Percentiles rank a stretch among this genome's conserved stretches.
Evolutionary conservation across 768 basidiomycete genomes (phyloP).

Genomic region (Phlebiopsis gigantea): DNA sequence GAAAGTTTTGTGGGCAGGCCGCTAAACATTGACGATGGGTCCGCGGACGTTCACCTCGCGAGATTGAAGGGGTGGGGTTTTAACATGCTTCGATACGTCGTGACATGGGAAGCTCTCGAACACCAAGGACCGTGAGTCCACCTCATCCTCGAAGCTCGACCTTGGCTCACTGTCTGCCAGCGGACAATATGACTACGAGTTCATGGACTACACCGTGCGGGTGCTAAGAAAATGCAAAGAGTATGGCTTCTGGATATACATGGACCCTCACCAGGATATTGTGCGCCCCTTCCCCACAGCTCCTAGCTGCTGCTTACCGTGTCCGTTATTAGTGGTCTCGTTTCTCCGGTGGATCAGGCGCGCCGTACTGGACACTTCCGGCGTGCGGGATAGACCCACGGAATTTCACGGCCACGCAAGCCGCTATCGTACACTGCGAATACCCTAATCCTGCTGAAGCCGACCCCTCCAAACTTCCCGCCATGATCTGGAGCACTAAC

Average conservation of each 20-base stretch:
- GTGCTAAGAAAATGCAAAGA: constrained; percentile 89
- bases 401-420: constrained; percentile 79
- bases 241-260: constrained; percentile 85
- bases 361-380: constrained; percentile 87
- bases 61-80: constrained; percentile 93
- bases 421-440: constrained; percentile 86
- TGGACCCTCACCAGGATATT: constrained; percentile 95
- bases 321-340: constrained; percentile 81
- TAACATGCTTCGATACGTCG: constrained; percentile 74
- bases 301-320: neutral
- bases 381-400: constrained; percentile 89
- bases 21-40: constrained; percentile 78
- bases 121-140: constrained; percentile 88
- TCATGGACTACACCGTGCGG: constrained; percentile 85
- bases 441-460: constrained; percentile 62
- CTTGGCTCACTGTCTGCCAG: constrained; percentile 34
- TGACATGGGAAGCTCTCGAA: constrained; percentile 96
- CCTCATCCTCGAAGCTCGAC: neutral
- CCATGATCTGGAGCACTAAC: constrained; percentile 98
- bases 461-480: constrained; percentile 71
- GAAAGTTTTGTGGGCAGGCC: constrained; percentile 74
- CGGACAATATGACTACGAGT: constrained; percentile 84
- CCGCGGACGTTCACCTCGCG: constrained; percentile 79
- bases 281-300: constrained; percentile 41
- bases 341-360: constrained; percentile 91